These are phyloP conservation scores for Scutellaria galericulata DNA, from an alignment of 257 asterid genomes.

Conservation along the genomic window DNA sequence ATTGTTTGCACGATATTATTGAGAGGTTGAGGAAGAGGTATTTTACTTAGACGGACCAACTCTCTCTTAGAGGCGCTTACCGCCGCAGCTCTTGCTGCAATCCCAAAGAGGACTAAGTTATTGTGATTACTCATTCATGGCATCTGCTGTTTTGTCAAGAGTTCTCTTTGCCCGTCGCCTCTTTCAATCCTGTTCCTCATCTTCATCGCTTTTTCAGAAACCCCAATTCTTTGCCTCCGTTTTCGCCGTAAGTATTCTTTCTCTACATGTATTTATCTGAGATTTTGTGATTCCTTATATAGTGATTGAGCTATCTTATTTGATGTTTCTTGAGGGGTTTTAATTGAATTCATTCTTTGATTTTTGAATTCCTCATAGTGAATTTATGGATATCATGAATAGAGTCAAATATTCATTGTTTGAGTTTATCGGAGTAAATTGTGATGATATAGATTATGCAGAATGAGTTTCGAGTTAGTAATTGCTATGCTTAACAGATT, in stretches of 20 bases:
- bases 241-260: constrained; percentile 51
- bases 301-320: not conserved
- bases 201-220: constrained; percentile 47
- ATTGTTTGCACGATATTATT: no score
- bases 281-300: constrained; percentile 6
- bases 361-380: not conserved
- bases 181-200: constrained; percentile 46
- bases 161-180: constrained; percentile 62
- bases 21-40: no score
- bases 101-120: not conserved
- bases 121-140: constrained; percentile 45
- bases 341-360: constrained; percentile 1
- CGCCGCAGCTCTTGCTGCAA: not conserved
- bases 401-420: not conserved
- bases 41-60: no score
- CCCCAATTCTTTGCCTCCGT: constrained; percentile 46
- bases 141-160: constrained; percentile 66
- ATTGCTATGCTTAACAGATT: not conserved
- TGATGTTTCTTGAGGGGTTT: constrained; percentile 6
- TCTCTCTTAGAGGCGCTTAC: no score
- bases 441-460: not conserved
- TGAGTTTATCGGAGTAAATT: constrained; percentile 2
- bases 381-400: constrained; percentile 1
- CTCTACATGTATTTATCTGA: not conserved
- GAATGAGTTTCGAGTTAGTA: constrained; percentile 9